Evolutionary conservation across 352 stramenopile species (phyloP), one percentile per base, ranked within the genome.

Genomic region (Aphanomyces astaci): DNA sequence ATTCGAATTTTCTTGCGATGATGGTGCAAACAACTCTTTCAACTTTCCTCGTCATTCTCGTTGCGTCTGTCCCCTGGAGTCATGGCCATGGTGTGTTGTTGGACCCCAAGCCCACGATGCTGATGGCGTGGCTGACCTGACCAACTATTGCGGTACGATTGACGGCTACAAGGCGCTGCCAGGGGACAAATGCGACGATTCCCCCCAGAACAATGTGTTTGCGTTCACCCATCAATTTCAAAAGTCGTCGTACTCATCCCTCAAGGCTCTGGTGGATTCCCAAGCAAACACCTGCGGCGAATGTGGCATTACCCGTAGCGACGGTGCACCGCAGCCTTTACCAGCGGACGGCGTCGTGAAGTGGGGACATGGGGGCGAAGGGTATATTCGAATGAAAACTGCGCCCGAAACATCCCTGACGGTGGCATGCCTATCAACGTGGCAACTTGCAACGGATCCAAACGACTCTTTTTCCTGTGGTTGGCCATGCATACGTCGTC

Each of bases 371-470:
- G 55, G 55, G 4, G 27, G 27, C 22, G 55, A 64, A 36, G 55
- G 55, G 1, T 64, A 45, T 55, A 54, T 15, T 71, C 56, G 40
- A 71, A 53, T 0, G 69, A 36, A 9, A 66, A 73, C 32, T 73
- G 69, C 69, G 51, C 51, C 17, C 39, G 36, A 28, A 56, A 25
- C 15, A 66, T 67, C 32, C 11, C n/a, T 11, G 28, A 45, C 31
- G 63, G 62, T 24, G n/a, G 4, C 4, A 36, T 66, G 51, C 32
- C 66, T 31, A 71, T 73, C 71, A 53, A 73, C 46, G 72, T 71
- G 66, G 40, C 59, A 25, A 67, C 64, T 46, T 76, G 71, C 55
- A 59, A 63, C 13, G 71, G 66, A 43, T 70, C 72, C 62, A 69
- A 63, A n/a, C 63, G 27, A 9, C 57, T 75, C 4, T 62, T 55